phyloP scores from a whole-genome alignment of 169 alveolate genomes.

The Eimeria maxima region DNA sequence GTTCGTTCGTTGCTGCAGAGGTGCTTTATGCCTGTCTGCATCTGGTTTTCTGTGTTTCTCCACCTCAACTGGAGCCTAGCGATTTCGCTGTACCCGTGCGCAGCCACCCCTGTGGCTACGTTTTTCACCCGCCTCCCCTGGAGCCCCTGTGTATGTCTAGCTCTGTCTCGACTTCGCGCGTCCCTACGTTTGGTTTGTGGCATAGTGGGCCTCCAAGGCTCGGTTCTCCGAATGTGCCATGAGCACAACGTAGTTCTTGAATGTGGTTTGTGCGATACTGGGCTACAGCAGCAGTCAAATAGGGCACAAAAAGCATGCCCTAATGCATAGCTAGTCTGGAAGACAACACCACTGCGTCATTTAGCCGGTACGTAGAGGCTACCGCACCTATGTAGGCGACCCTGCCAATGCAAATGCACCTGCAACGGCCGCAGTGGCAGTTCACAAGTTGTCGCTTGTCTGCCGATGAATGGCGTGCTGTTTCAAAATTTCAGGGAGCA shows the following conservation, averaged over 20 bases:
- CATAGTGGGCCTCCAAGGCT: background rate
- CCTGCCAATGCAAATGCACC: background rate
- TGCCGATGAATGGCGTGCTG: conserved; percentile 82
- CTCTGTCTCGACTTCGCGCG: background rate
- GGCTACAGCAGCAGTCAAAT: background rate
- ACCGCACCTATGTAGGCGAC: background rate
- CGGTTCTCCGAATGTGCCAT: background rate
- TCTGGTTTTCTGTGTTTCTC: background rate
- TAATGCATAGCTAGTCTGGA: background rate
- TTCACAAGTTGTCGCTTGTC: conserved; percentile 70
- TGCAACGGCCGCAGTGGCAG: background rate
- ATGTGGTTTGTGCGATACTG: background rate
- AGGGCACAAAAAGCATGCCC: background rate
- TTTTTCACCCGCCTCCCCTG: background rate
- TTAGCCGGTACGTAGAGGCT: background rate
- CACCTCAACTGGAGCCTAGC: too few species aligned
- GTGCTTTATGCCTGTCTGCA: background rate
- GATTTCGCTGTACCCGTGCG: background rate
- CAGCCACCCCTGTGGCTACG: background rate
- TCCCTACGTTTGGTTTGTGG: background rate
- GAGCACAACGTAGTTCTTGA: background rate
- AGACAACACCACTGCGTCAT: background rate
- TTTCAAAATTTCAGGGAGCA: conserved; percentile 78
- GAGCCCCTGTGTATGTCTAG: background rate
- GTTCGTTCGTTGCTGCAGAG: background rate